Evolutionary conservation across 2,329 filamentous ascomycete genomes (phyloP).

Genomic region (Cladosporium sp.): DNA sequence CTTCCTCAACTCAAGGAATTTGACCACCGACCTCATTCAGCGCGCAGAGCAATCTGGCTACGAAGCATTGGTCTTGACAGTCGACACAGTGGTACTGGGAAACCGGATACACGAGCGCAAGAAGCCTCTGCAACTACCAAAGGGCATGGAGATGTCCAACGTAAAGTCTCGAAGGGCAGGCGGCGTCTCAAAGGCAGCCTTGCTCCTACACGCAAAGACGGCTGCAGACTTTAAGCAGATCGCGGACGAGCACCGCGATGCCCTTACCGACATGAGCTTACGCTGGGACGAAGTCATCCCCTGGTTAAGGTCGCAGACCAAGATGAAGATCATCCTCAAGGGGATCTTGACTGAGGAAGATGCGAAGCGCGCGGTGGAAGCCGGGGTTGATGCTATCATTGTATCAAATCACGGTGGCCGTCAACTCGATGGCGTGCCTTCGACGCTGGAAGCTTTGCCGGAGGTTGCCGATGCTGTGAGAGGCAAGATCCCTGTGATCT

Average conservation of each 20-base stretch:
- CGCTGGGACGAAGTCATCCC: conserved; percentile 54
- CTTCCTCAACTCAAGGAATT: conserved; percentile 55
- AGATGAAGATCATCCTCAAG: conserved; percentile 53
- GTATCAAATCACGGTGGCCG: conserved; percentile 48
- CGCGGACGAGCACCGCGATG: conserved; percentile 20
- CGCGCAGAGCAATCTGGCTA: conserved; percentile 54
- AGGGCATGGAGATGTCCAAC: conserved; percentile 32
- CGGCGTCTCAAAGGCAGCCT: conserved; percentile 22
- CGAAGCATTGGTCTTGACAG: conserved; percentile 19
- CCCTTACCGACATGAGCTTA: conserved; percentile 23
- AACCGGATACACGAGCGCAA: conserved; percentile 38
- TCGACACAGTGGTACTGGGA: conserved; percentile 30
- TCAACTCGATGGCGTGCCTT: conserved; percentile 20
- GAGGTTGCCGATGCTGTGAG: conserved; percentile 49
- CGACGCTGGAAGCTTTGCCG: conserved; percentile 32
- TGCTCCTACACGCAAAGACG: conserved; percentile 29
- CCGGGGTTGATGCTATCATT: conserved; percentile 47
- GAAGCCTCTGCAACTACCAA: conserved; percentile 26
- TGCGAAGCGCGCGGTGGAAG: conserved; percentile 48
- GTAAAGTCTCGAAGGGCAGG: conserved; percentile 18
- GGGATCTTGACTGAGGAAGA: conserved; percentile 47
- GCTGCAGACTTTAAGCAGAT: conserved; percentile 27
- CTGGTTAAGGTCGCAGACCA: conserved; percentile 50
- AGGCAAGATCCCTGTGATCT: conserved; percentile 59
- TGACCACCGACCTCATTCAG: conserved; percentile 45